Evolutionary conservation across 805 yeast genomes (phyloP).

Genomic region (Yarrowia phangngaensis): DNA sequence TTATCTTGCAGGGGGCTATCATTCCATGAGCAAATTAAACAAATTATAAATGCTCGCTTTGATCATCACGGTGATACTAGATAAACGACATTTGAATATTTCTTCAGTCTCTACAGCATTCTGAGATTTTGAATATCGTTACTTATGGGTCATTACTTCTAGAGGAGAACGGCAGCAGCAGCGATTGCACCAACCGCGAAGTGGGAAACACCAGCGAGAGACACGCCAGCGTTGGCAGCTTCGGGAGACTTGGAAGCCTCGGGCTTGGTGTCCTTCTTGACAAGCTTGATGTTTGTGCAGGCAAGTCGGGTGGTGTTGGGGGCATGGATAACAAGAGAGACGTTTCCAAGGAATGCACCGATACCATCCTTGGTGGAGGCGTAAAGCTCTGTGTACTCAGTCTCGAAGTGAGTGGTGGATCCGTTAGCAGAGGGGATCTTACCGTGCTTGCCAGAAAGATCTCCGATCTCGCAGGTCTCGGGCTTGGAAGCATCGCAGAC

Average conservation of each 20-base stretch:
- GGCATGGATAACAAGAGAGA: conserved; percentile 50
- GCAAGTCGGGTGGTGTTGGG: conserved; percentile 55
- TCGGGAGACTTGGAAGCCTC: conserved; percentile 6
- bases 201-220: conserved; percentile 18
- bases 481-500: conserved; percentile 50
- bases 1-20: too few species aligned
- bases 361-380: conserved; percentile 56
- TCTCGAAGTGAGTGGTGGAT: conserved; percentile 42
- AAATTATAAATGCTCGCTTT: too few species aligned
- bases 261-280: conserved; percentile 17
- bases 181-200: conserved; percentile 17
- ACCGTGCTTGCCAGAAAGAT: conserved; percentile 75
- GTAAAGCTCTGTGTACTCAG: conserved; percentile 60
- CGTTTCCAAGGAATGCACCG: conserved; percentile 51
- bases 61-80: too few species aligned
- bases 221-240: conserved; percentile 15
- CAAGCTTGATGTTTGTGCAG: conserved; percentile 54
- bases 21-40: too few species aligned
- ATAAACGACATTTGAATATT: background rate
- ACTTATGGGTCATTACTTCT: conserved; percentile 16
- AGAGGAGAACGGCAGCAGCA: conserved; percentile 23
- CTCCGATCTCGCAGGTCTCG: conserved; percentile 70
- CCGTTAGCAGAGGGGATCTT: conserved; percentile 54
- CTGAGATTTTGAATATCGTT: background rate
- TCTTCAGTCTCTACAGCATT: background rate